phyloP scores from a whole-genome alignment of 116 monocot species.

The Cymodocea nodosa region DNA sequence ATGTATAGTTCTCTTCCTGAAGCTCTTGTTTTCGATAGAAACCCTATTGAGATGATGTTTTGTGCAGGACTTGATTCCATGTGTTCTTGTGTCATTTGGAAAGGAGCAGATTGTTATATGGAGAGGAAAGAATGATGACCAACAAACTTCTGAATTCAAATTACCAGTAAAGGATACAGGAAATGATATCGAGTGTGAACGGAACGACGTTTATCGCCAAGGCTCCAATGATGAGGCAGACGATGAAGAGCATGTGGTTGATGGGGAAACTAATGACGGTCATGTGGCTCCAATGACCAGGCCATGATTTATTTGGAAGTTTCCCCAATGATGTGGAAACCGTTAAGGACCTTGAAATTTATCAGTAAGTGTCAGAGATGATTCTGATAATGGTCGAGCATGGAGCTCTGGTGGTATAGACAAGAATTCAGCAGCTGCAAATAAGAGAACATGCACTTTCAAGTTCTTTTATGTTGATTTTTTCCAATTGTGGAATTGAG shows the following conservation, averaged over 20 bases:
- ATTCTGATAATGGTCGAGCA: too few species aligned
- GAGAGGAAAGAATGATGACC: conserved; percentile 45
- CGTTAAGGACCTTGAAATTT: too few species aligned
- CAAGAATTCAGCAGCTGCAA: too few species aligned
- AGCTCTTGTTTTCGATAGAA: not conserved
- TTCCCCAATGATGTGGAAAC: too few species aligned
- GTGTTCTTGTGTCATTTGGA: conserved; percentile 73
- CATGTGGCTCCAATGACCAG: not conserved
- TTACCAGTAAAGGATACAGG: not conserved
- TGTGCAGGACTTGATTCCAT: conserved; percentile 77
- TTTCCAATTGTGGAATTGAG: too few species aligned
- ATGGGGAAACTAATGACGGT: not conserved
- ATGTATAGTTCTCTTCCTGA: not conserved
- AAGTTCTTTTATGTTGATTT: too few species aligned
- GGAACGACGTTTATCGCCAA: not conserved
- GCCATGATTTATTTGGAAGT: too few species aligned
- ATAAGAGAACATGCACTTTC: too few species aligned
- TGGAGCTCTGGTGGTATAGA: too few species aligned
- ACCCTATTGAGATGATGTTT: not conserved
- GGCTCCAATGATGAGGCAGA: not conserved
- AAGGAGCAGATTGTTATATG: conserved; percentile 93
- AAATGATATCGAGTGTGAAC: not conserved
- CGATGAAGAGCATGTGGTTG: not conserved
- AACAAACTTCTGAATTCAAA: conserved; percentile 7
- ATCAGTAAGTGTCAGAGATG: too few species aligned